Conservation (phyloP, 768 basidiomycete species). For the Zangia roseola region DNA sequence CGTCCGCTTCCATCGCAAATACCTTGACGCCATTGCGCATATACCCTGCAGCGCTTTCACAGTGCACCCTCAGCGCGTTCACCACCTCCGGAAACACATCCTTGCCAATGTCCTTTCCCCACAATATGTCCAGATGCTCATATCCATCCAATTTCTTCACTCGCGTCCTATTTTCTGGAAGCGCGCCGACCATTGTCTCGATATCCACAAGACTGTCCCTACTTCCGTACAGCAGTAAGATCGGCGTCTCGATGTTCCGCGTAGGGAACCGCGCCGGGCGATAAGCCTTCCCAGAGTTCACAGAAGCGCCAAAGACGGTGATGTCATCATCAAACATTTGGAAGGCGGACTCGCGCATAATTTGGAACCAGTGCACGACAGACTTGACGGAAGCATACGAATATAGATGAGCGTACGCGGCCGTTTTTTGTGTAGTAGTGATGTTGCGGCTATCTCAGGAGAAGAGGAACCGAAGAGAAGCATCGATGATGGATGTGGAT, state of each 20-base stretch:
- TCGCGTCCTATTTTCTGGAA: slow-evolving; percentile 57
- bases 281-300: too few relatives aligned
- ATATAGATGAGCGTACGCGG: slow-evolving; percentile 82
- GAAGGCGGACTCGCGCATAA: slow-evolving; percentile 78
- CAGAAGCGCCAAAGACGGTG: slow-evolving; percentile 24
- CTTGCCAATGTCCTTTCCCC: too few relatives aligned
- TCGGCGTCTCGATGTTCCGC: too few relatives aligned
- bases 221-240: too few relatives aligned
- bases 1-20: slow-evolving; percentile 14
- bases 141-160: slow-evolving; percentile 48
- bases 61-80: slow-evolving; percentile 50
- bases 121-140: too few relatives aligned
- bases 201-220: slow-evolving; percentile 77
- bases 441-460: slow-evolving; percentile 74
- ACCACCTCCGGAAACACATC: too few relatives aligned
- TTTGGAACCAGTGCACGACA: slow-evolving; percentile 91
- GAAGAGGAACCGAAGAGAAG: slow-evolving; percentile 68
- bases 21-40: slow-evolving; percentile 21
- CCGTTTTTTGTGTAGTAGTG: slow-evolving; percentile 62
- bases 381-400: slow-evolving; percentile 81
- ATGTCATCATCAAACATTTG: slow-evolving; percentile 85
- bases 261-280: too few relatives aligned
- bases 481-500: slow-evolving; percentile 71
- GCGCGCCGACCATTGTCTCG: slow-evolving; percentile 63
- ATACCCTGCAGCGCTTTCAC: slow-evolving; percentile 10